Base-by-base conservation (phyloP, 805 yeast genomes). In the Cyberlindnera petersonii region DNA sequence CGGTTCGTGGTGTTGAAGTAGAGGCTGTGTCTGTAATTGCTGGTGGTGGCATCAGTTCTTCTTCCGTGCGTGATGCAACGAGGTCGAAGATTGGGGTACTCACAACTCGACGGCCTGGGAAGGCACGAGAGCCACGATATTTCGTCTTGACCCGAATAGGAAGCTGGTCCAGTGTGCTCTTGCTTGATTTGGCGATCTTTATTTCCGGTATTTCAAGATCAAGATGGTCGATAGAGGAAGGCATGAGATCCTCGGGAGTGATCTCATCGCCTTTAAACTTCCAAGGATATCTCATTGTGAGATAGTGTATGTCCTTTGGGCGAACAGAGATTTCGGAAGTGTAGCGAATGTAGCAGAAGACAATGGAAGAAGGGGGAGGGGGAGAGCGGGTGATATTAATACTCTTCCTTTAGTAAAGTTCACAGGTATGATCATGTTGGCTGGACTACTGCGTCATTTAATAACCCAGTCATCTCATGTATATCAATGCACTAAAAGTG, bases 111-210 rank as follows among this genome's bases (percentile, higher is more conserved):
- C 49, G 44, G 6, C 42, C 42, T 13, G 29, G 24, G 10, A 17
- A 5, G 13, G 32, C 35, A 8, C 26, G 22, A 6, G 43, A 44
- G 19, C 50, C 48, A 19, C 43, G 35, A 33, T 27, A 40, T 3
- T 48, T 29, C 9, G 56, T 47, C 35, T 45, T 43, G n/a, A 48
- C 54, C 28, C 54, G 38, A 4, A 51, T 49, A 6, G 56, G 56
- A 2, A 51, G 24, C n/a, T 45, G 42, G 1, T 32, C 41, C 19
- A 44, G 28, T 10, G 17, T 31, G 9, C 27, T 21, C 24, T 27
- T 39, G 8, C 27, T 8, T 11, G 14, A 6, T 5, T 7, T 7
- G 19, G 9, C 11, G 23, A 16, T 15, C 4, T 16, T 27, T 9
- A 22, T 9, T 4, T 34, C 24, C 8, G 49, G 48, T n/a, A 47